Evolutionary conservation across 495 filamentous ascomycete genomes (phyloP).

Genomic region (Umbilicaria muhlenbergii): DNA sequence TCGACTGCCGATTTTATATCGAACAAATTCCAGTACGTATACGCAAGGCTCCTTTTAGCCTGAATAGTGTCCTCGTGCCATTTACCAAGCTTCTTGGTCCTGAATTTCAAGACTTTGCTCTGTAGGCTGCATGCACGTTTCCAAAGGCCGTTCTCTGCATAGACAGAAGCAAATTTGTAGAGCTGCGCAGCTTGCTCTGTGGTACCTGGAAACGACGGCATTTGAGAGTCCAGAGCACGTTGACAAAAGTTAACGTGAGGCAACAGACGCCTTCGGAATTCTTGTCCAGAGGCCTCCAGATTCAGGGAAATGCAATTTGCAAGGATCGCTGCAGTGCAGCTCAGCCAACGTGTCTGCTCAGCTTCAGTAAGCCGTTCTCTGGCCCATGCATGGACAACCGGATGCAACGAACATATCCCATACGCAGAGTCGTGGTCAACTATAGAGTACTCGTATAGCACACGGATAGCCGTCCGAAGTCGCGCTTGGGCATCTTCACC

Average conservation of each 20-base stretch:
- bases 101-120: slow-evolving; percentile 3
- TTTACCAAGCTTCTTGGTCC: slow-evolving; percentile 5
- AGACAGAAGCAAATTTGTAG: slow-evolving; percentile 4
- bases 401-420: slow-evolving; percentile 18
- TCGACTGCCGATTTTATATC: slow-evolving; percentile 4
- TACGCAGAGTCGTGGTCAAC: slow-evolving; percentile 8
- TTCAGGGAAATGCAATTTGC: slow-evolving; percentile 8
- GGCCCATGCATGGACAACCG: slow-evolving; percentile 21
- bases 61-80: slow-evolving; percentile 7
- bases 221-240: neutral
- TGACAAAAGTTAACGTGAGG: slow-evolving; percentile 16
- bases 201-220: neutral
- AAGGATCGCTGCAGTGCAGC: slow-evolving; percentile 7
- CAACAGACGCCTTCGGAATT: slow-evolving; percentile 9
- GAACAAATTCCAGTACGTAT: slow-evolving; percentile 11
- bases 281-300: slow-evolving; percentile 6
- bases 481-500: slow-evolving; percentile 6
- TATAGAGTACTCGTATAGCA: slow-evolving; percentile 13
- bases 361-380: slow-evolving; percentile 11
- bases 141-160: slow-evolving; percentile 10
- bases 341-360: slow-evolving; percentile 6
- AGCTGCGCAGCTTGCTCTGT: slow-evolving; percentile 1
- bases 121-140: slow-evolving; percentile 6
- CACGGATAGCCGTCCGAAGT: slow-evolving; percentile 11
- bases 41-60: slow-evolving; percentile 10